These are phyloP conservation scores for Meyerozyma carpophila DNA, from an alignment of 1,139 yeast genomes.

Conservation along the genomic window DNA sequence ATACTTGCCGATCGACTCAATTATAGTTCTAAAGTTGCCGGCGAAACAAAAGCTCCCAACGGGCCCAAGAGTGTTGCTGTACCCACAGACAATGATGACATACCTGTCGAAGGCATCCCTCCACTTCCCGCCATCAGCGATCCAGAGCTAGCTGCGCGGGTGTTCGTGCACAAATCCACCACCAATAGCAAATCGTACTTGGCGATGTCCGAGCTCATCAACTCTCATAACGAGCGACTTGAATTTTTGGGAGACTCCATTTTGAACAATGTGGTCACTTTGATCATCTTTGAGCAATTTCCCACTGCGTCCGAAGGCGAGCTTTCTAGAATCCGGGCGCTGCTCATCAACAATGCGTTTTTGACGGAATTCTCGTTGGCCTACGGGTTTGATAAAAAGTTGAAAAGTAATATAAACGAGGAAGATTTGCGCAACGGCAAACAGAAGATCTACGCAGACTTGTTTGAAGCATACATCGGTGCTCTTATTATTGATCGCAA, in stretches of 20 bases:
- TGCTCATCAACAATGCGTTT: constrained; percentile 68
- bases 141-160: constrained; percentile 56
- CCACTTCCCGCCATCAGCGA: constrained; percentile 63
- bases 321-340: constrained; percentile 65
- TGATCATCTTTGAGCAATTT: constrained; percentile 58
- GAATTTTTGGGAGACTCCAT: constrained; percentile 94
- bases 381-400: constrained; percentile 63
- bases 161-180: constrained; percentile 77
- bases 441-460: constrained; percentile 64
- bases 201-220: constrained; percentile 50
- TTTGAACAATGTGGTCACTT: constrained; percentile 66
- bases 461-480: constrained; percentile 89
- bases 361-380: constrained; percentile 64
- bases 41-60: neutral
- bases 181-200: constrained; percentile 56
- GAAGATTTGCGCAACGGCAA: constrained; percentile 35
- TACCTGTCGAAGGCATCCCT: constrained; percentile 34
- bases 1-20: constrained; percentile 2
- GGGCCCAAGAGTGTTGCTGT: neutral
- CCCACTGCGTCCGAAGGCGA: constrained; percentile 80
- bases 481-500: constrained; percentile 64
- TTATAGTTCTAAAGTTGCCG: neutral
- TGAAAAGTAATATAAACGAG: constrained; percentile 45
- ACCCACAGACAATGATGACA: neutral
- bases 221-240: constrained; percentile 78